phyloP scores from a whole-genome alignment of 192 early-diverging fungal genomes.

The Jimgerdemannia flammicorona region DNA sequence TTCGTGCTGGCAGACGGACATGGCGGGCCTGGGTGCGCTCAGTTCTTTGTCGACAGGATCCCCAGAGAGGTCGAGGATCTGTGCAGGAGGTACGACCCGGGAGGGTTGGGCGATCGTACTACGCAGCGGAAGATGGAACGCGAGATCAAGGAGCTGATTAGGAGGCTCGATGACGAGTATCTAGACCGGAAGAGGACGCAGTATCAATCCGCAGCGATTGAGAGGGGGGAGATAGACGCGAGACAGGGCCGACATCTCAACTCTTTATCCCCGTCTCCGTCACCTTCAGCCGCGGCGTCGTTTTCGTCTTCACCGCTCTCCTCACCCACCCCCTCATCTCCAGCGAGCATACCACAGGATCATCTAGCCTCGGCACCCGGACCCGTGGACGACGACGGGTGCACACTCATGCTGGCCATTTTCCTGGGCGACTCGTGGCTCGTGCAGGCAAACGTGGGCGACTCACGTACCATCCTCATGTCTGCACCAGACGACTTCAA shows the following conservation, averaged over 20 bases:
- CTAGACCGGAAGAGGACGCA: constrained; percentile 46
- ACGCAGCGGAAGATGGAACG: constrained; percentile 39
- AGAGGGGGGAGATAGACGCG: constrained; percentile 11
- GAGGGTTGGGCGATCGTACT: constrained; percentile 21
- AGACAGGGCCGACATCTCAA: neutral
- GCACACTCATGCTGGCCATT: constrained; percentile 50
- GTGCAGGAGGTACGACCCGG: constrained; percentile 31
- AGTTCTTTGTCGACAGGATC: constrained; percentile 44
- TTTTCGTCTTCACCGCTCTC: neutral
- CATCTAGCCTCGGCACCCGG: neutral
- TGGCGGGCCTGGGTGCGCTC: constrained; percentile 50
- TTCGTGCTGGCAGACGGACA: constrained; percentile 58
- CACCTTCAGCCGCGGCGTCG: neutral
- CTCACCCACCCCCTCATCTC: neutral
- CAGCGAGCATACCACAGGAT: neutral
- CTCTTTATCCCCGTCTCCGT: neutral
- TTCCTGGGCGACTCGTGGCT: constrained; percentile 52
- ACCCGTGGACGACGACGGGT: constrained; percentile 42
- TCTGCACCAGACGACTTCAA: constrained; percentile 4
- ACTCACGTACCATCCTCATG: constrained; percentile 50
- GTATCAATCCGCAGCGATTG: constrained; percentile 9
- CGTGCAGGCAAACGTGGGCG: constrained; percentile 53
- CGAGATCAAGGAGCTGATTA: constrained; percentile 40
- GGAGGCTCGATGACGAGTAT: constrained; percentile 46
- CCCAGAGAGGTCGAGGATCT: constrained; percentile 43